These are phyloP conservation scores for Phytophthora pistaciae DNA, from an alignment of 352 stramenopile genomes.

Conservation along the genomic window DNA sequence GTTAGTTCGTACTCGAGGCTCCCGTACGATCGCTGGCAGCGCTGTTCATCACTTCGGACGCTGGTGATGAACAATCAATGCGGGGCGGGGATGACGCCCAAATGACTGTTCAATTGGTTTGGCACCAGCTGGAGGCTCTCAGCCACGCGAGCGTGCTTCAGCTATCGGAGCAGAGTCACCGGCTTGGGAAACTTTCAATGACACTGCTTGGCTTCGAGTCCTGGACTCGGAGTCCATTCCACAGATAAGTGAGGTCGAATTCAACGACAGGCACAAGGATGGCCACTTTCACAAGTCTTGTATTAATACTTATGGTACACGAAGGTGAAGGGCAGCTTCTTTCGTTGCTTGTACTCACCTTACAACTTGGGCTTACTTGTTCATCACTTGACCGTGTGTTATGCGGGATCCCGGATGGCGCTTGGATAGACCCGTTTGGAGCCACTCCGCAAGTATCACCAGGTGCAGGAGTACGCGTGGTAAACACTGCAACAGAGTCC, in stretches of 20 bases:
- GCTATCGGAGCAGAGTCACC: conserved; percentile 6
- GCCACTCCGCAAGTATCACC: conserved; percentile 1
- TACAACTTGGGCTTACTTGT: conserved; percentile 1
- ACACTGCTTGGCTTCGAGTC: too few species aligned
- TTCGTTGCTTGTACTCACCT: too few species aligned
- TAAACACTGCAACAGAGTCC: background rate
- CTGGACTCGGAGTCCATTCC: too few species aligned
- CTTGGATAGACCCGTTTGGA: background rate
- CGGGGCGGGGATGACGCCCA: conserved; percentile 1
- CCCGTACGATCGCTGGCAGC: background rate
- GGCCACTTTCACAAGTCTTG: too few species aligned
- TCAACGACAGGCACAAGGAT: too few species aligned
- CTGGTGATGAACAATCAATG: conserved; percentile 12
- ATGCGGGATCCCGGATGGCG: conserved; percentile 9
- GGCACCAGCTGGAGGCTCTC: background rate
- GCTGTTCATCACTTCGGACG: conserved; percentile 6
- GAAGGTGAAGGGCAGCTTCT: too few species aligned
- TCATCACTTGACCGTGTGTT: background rate
- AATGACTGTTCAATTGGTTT: background rate
- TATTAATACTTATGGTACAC: too few species aligned
- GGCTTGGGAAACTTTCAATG: background rate
- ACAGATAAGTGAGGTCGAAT: too few species aligned
- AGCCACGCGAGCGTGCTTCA: background rate
- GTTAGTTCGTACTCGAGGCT: background rate
- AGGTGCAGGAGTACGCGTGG: background rate